Evolutionary conservation across 2,329 filamentous ascomycete genomes (phyloP).

Genomic region (Fusarium sp.): DNA sequence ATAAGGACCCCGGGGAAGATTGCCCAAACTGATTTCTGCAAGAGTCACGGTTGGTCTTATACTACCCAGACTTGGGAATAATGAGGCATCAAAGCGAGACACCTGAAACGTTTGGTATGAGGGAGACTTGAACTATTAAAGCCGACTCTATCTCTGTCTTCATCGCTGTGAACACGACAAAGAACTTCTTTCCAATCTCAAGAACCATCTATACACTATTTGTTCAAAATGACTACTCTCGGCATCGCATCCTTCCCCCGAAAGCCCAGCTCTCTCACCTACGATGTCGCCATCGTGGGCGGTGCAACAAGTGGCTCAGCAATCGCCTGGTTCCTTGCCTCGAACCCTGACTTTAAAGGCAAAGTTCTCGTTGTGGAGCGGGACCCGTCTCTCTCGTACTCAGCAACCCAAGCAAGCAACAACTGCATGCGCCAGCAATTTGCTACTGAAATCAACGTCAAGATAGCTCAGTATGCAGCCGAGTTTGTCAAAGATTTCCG

Average conservation of each 20-base stretch:
- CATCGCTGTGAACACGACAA: too few relatives aligned
- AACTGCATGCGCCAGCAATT: slow-evolving; percentile 29
- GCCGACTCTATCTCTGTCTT: too few relatives aligned
- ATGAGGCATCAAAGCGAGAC: too few relatives aligned
- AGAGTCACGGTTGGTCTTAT: too few relatives aligned
- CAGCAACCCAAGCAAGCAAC: slow-evolving; percentile 22
- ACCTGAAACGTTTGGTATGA: too few relatives aligned
- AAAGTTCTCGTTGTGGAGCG: slow-evolving; percentile 17
- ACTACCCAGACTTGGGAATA: too few relatives aligned
- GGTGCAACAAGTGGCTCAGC: slow-evolving; percentile 25
- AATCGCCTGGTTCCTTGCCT: slow-evolving; percentile 19
- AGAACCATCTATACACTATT: background rate
- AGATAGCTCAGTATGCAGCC: slow-evolving; percentile 20
- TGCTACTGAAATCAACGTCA: slow-evolving; percentile 18
- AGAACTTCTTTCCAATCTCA: background rate
- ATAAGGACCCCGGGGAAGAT: too few relatives aligned
- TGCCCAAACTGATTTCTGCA: too few relatives aligned
- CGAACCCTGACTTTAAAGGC: slow-evolving; percentile 18
- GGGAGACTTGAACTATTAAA: too few relatives aligned
- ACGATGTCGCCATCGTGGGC: slow-evolving; percentile 15
- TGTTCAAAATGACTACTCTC: background rate
- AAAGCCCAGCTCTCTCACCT: background rate
- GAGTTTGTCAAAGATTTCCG: slow-evolving; percentile 17
- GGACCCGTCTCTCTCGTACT: slow-evolving; percentile 7
- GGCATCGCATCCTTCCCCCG: background rate